Evolutionary conservation across 78 protist species (phyloP).

Genomic region (Cyanophora paradoxa): DNA sequence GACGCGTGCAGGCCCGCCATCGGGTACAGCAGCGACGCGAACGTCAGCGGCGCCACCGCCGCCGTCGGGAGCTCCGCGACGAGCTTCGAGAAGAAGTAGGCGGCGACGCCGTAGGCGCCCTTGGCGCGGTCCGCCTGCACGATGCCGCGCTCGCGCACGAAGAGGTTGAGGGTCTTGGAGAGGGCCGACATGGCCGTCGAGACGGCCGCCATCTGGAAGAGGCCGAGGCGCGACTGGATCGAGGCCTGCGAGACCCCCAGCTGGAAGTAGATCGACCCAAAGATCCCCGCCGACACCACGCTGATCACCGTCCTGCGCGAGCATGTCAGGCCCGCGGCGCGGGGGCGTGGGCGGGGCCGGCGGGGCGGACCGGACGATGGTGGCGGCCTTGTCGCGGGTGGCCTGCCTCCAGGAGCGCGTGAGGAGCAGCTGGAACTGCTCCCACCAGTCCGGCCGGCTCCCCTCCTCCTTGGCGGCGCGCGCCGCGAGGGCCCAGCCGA

Average conservation of each 20-base stretch:
- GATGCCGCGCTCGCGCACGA: not conserved
- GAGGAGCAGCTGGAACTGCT: not conserved
- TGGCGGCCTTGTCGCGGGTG: not conserved
- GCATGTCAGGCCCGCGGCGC: not conserved
- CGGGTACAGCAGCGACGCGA: too few relatives aligned
- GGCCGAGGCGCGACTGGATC: slow-evolving; percentile 9
- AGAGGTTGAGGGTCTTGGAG: not conserved
- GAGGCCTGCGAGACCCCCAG: not conserved
- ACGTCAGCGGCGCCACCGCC: too few relatives aligned
- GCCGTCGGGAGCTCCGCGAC: too few relatives aligned
- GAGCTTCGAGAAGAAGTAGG: slow-evolving; percentile 12
- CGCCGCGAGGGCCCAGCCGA: too few relatives aligned
- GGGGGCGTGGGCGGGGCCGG: not conserved
- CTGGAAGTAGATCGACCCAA: not conserved
- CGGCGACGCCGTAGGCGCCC: not conserved
- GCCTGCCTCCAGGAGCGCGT: not conserved
- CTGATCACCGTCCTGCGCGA: not conserved
- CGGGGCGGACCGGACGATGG: slow-evolving; percentile 1
- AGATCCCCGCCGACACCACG: not conserved
- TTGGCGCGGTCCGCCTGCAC: not conserved
- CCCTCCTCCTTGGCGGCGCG: too few relatives aligned
- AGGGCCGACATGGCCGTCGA: too few relatives aligned
- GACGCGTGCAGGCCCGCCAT: too few relatives aligned
- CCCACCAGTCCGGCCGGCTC: too few relatives aligned
- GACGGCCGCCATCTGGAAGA: not conserved